Conservation (phyloP, 2,329 filamentous ascomycete species). For the Colletotrichum horii region DNA sequence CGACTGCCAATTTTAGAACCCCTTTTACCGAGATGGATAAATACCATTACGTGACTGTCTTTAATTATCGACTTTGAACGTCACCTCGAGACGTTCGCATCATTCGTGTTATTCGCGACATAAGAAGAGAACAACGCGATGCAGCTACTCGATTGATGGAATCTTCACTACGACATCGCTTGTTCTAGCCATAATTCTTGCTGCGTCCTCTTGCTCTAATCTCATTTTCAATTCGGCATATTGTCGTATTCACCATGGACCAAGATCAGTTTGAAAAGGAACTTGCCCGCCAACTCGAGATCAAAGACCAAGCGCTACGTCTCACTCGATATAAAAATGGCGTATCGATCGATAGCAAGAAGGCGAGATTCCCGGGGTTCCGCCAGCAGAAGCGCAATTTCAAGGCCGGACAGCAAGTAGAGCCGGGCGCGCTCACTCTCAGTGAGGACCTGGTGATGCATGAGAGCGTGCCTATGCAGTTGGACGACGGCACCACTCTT, state of each 20-base stretch:
- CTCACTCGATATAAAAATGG: not conserved
- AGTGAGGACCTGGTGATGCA: not conserved
- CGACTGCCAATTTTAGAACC: not conserved
- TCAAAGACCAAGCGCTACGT: not conserved
- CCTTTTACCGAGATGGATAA: not conserved
- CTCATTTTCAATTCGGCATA: rapidly evolving
- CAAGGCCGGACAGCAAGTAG: not conserved
- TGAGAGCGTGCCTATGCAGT: not conserved
- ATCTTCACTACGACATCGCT: not conserved
- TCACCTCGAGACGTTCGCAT: not conserved
- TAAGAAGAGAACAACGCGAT: not conserved
- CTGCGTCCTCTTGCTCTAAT: rapidly evolving
- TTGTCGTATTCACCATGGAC: rapidly evolving
- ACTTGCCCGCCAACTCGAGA: rapidly evolving
- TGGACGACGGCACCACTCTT: not conserved
- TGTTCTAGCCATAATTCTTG: not conserved
- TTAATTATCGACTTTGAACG: not conserved
- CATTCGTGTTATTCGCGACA: not conserved
- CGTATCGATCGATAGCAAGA: not conserved
- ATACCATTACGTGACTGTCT: not conserved
- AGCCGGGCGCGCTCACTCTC: not conserved
- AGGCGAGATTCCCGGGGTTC: not conserved
- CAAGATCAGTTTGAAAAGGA: not conserved
- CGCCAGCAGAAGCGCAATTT: not conserved
- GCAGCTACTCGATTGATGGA: not conserved